Base-by-base conservation (phyloP, 2,329 filamentous ascomycete genomes). In the Capronia americana region DNA sequence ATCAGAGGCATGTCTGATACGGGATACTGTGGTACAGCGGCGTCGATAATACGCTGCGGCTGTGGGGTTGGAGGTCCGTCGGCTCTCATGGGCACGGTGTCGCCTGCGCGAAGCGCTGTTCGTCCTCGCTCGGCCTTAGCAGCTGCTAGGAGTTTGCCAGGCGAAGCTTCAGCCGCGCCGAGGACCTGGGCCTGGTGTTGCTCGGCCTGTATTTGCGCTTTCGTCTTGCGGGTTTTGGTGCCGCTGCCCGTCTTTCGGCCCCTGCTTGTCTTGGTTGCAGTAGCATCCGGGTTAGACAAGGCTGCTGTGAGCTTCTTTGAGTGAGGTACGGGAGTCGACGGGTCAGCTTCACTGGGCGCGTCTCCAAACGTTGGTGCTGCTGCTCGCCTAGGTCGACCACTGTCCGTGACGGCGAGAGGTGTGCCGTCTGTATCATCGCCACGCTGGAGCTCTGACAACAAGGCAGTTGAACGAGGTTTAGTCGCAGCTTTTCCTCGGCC, bases 331-430 rank as follows among this genome's bases (percentile, higher is more conserved):
- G 75, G 74, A 11, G 65, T 80, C 67, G 34, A 78, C 28, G 72
- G 70, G 60, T 78, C 77, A 50, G 67, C 65, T 57, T 74, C 74
- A 41, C 61, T 67, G 4, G 65, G 63, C 34, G 65, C 63, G 41
- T 77, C 77, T 51, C 82, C 81, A 75, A 84, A 84, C 0, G 80
- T 83, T 7, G 82, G 82, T 2, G 82, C 82, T 20, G 82, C 82
- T 48, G 82, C 82, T 68, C 82, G 79, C 53, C 80, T 77, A 24
- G 82, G 82, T 60, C 82, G 77, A 34, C 82, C 82, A 54, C 81
- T 83, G 64, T 84, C 82, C 11, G 82, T 84, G 34, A 84, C 80
- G 48, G 80, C 76, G 12, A 79, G 68, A 14, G 72, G 71, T 23
- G 71, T 67, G n/a, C 71, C 73, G 4, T 76, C 77, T 55, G 79